Percentiles rank a stretch among this genome's conserved stretches.
Evolutionary conservation across 2,329 filamentous ascomycete species (phyloP).

Genomic region (Alternaria rosae): DNA sequence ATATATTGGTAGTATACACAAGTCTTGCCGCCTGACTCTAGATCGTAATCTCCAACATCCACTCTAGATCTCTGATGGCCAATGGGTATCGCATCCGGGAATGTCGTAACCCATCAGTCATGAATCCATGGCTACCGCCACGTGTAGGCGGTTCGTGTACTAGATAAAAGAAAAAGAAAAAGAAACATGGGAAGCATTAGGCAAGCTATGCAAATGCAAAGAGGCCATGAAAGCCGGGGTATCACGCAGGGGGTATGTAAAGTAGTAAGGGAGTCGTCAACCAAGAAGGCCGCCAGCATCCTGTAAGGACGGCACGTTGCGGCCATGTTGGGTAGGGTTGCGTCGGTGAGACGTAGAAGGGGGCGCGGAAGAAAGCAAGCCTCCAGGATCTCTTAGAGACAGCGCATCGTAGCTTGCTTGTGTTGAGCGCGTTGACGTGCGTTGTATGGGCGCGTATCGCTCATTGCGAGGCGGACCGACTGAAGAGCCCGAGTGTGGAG

Average conservation of each 20-base stretch:
- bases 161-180: constrained; percentile 8
- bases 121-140: constrained; percentile 24
- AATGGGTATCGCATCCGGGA: not conserved
- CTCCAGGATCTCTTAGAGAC: constrained; percentile 41
- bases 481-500: constrained; percentile 26
- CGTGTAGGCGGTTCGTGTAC: constrained; percentile 30
- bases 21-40: constrained; percentile 4
- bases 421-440: constrained; percentile 33
- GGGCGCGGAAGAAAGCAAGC: constrained; percentile 29
- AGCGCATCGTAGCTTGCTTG: constrained; percentile 33
- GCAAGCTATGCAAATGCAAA: constrained; percentile 32
- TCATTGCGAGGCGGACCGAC: constrained; percentile 17
- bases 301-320: constrained; percentile 37
- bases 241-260: constrained; percentile 36
- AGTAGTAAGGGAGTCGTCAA: constrained; percentile 17
- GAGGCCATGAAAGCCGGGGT: constrained; percentile 37
- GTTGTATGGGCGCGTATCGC: constrained; percentile 20
- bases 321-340: constrained; percentile 32
- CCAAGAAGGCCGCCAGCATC: constrained; percentile 46
- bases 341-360: constrained; percentile 23
- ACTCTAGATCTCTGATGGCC: not conserved
- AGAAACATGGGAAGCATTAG: constrained; percentile 17
- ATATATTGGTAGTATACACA: constrained; percentile 10
- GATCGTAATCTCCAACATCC: not conserved
- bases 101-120: constrained; percentile 22